Evolutionary conservation across 441 rosid species (phyloP), one percentile per base, ranked within the genome.

Genomic region (Jatropha podagrica): DNA sequence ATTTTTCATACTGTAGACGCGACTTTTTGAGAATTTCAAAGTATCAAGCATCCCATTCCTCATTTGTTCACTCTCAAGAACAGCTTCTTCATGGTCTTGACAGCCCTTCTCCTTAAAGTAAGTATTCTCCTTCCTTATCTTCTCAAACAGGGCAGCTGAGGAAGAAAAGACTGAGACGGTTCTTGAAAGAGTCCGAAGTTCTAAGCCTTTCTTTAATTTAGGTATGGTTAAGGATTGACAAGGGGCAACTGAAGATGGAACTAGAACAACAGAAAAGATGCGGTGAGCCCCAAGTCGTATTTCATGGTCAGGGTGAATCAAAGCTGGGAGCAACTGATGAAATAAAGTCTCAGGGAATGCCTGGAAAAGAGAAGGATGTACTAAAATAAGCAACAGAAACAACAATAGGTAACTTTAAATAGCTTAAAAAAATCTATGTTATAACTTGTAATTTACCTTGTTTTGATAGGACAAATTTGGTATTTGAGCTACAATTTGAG

Each of bases 121-220:
- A 74, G 85, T 58, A 79, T 83, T 91, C n/a, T 84, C 91, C 61
- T 79, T 89, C 85, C 78, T 88, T 68, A 92, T 86, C 93, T 96
- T 92, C 83, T 96, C 93, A 77, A 94, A 94, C 77, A 96, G 95
- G 68, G 99, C 99, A 79, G 98, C 91, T 27, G 98, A 96, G 56
- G 99, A 96, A 86, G 99, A 96, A 85, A 96, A 96, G 75, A 90
- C 99, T 68, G 98, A 94, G n/a, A 92, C 98, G 7, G 91, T 89
- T 87, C 98, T 94, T 55, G 98, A 94, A 66, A 96, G 94, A 4
- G 97, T 86, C 77, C 95, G 85, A 83, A 91, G 84, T 72, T 85
- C 87, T 49, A 83, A 74, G 64, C 85, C 88, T 81, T 84, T 89
- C 83, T 78, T 81, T 68, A 84, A 38, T 40, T 79, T 81, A 64